Evolutionary conservation across 139 green algal genomes (phyloP), one percentile per base, ranked within the genome.

Genomic region (Tetraselmis striata): DNA sequence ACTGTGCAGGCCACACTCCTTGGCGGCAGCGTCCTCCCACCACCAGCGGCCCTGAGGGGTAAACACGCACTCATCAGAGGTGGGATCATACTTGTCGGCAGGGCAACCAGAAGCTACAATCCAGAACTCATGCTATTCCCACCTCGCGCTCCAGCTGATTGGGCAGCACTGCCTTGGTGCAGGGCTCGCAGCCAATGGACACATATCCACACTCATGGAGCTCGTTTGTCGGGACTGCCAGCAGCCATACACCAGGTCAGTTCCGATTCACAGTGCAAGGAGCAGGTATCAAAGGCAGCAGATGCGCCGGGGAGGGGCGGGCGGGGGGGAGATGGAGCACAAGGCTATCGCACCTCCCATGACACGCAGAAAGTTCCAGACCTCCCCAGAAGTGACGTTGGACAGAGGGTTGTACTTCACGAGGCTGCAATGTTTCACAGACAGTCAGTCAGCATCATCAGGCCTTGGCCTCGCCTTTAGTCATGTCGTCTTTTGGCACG

Each of bases 351-450:
- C 18, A 67, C 45, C 45, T 25, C 45, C 91, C 94, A 98, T 98
- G 75, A 97, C 90, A 27, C 97, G 90, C 83, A 99, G 92, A 89
- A 99, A 99, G 89, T 96, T 96, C 96, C 96, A 99, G 27, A 96
- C 90, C 85, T 99, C 95, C 1, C 87, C 83, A 23, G 89, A 95
- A 31, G 89, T 94, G 76, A 97, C 83, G 87, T 98, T 96, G 81
- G 92, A 93, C 75, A 99, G 90, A 0, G 96, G 96, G 89, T 99
- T 99, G 93, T 95, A 99, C 92, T 99, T 99, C 86, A 99, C 88
- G 0, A 99, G 91, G 75, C 84, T 94, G 85, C 94, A 94, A 18
- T 89, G n/a, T n/a, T n/a, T n/a, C n/a, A n/a, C n/a, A n/a, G n/a
- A n/a, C n/a, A n/a, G n/a, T n/a, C n/a, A n/a, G n/a, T n/a, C n/a